phyloP scores from a whole-genome alignment of 2,329 filamentous ascomycete species.

The Phaeosphaeria sp. region DNA sequence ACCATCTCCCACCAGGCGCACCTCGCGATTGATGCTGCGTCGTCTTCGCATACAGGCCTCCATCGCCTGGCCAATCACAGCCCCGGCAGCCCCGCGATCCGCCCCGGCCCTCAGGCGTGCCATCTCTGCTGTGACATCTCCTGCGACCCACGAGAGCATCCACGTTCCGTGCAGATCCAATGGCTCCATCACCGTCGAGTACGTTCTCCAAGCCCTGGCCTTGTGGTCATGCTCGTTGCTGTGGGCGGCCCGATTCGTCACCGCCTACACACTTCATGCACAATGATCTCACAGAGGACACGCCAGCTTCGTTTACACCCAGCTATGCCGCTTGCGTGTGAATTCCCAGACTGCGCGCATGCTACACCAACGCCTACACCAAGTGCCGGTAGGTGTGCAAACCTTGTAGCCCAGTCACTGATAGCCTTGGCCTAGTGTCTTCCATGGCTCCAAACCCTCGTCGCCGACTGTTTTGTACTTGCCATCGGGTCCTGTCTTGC shows the following conservation, averaged over 20 bases:
- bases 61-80: constrained; percentile 10
- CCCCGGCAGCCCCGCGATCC: background rate
- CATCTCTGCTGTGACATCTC: constrained; percentile 29
- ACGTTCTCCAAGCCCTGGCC: constrained; percentile 16
- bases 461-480: constrained; percentile 52
- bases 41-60: constrained; percentile 12
- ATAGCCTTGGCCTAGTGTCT: constrained; percentile 38
- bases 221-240: background rate
- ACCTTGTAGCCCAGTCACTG: constrained; percentile 1
- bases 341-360: background rate
- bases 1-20: background rate
- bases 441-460: constrained; percentile 34
- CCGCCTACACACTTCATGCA: constrained; percentile 6
- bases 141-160: constrained; percentile 37
- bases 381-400: background rate
- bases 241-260: background rate
- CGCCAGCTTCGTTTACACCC: constrained; percentile 1
- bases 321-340: background rate
- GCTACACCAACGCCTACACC: background rate
- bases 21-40: constrained; percentile 20
- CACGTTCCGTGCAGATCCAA: constrained; percentile 51
- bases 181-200: constrained; percentile 53
- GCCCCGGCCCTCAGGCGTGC: constrained; percentile 10
- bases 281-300: constrained; percentile 19
- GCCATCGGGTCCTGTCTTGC: constrained; percentile 50